A percentile compares a stretch with the other conserved stretches of the same genome.
Conservation (phyloP, 805 yeast genomes). For the Nakazawaea ernobii region DNA sequence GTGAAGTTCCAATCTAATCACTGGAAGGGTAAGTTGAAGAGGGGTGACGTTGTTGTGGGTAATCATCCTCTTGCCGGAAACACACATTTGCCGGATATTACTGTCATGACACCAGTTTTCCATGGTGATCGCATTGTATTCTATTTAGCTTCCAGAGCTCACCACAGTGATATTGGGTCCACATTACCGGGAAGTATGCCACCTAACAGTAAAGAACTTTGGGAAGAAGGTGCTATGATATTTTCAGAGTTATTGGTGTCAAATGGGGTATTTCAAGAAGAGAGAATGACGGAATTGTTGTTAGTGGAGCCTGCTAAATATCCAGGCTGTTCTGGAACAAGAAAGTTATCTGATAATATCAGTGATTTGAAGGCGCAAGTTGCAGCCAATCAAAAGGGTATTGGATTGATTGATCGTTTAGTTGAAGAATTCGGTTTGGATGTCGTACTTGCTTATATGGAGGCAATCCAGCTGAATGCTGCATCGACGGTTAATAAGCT, state of each 20-base stretch:
- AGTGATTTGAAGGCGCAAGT: conserved; percentile 82
- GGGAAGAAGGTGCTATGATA: conserved; percentile 90
- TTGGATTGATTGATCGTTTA: conserved; percentile 52
- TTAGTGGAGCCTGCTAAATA: conserved; percentile 70
- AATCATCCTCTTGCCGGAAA: conserved; percentile 87
- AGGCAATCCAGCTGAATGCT: conserved; percentile 77
- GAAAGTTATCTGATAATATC: conserved; percentile 77
- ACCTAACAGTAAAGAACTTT: conserved; percentile 76
- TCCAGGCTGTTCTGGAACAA: conserved; percentile 87
- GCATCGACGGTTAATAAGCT: conserved; percentile 59
- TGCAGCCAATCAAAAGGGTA: conserved; percentile 87
- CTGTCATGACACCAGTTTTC: conserved; percentile 88
- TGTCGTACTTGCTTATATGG: conserved; percentile 68
- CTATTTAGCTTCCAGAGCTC: conserved; percentile 92
- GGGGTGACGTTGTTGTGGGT: conserved; percentile 73
- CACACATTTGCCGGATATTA: conserved; percentile 84
- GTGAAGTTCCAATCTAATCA: conserved; percentile 57
- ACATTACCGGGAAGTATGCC: conserved; percentile 93
- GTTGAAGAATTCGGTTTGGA: conserved; percentile 57
- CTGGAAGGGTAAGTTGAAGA: conserved; percentile 59
- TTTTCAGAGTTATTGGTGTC: conserved; percentile 69
- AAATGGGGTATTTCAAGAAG: conserved; percentile 72
- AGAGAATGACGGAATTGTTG: conserved; percentile 53
- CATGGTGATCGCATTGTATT: conserved; percentile 58
- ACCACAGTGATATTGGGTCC: conserved; percentile 95